A percentile compares a stretch with the other conserved stretches of the same genome.
phyloP scores from a whole-genome alignment of 2,329 filamentous ascomycete species.

The Fusarium sp. region DNA sequence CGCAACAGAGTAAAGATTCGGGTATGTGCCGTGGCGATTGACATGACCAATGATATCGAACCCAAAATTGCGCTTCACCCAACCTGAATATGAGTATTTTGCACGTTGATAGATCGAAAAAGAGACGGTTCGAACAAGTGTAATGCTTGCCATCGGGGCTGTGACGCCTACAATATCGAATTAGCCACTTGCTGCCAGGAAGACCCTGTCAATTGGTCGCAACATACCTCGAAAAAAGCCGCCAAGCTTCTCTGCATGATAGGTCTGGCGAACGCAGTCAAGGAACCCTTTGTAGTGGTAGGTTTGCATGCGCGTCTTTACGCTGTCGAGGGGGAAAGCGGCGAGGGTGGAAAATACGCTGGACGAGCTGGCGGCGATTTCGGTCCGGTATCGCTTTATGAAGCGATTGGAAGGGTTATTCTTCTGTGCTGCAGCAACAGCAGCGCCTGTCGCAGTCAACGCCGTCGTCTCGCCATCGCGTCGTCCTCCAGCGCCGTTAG shows the following conservation, averaged over 20 bases:
- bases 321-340: constrained; percentile 88
- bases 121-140: constrained; percentile 79
- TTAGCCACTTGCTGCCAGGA: constrained; percentile 23
- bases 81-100: constrained; percentile 78
- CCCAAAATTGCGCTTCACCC: constrained; percentile 74
- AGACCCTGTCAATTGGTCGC: constrained; percentile 4
- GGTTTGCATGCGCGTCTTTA: constrained; percentile 91
- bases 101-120: constrained; percentile 84
- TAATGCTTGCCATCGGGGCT: constrained; percentile 83
- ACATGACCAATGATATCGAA: constrained; percentile 80
- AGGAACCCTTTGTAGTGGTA: constrained; percentile 81
- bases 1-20: constrained; percentile 77
- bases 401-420: constrained; percentile 50
- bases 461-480: constrained; percentile 46
- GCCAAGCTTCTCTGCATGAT: constrained; percentile 75
- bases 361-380: constrained; percentile 81
- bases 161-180: constrained; percentile 68
- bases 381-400: constrained; percentile 82
- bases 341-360: constrained; percentile 82
- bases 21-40: constrained; percentile 76
- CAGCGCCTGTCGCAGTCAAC: constrained; percentile 39
- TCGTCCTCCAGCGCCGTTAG: constrained; percentile 46
- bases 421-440: constrained; percentile 16
- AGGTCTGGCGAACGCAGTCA: constrained; percentile 81
- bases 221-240: constrained; percentile 83